Conservation (phyloP, 2,329 filamentous ascomycete species). For the Immersiporthe knoxdaviesiana region DNA sequence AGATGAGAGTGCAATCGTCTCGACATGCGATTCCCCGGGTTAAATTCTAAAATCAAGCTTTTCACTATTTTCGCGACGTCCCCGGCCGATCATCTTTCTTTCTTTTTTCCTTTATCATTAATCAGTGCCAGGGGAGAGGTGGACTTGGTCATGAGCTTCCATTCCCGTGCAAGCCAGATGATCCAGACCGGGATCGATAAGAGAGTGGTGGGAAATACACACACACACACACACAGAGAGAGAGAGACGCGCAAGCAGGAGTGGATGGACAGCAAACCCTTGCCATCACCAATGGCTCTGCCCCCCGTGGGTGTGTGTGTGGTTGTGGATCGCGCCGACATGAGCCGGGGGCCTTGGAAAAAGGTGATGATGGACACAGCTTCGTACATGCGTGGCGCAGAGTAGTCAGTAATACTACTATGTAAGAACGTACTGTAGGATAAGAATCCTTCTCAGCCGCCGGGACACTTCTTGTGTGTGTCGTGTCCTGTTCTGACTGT, state of each 20-base stretch:
- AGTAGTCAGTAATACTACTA: neutral
- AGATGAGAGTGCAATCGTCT: neutral
- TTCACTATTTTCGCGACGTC: neutral
- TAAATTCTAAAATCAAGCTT: neutral
- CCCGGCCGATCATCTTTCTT: neutral
- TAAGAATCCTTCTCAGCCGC: neutral
- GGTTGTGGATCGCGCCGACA: neutral
- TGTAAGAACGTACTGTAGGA: no score
- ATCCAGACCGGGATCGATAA: neutral
- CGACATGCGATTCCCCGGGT: neutral
- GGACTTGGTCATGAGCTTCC: neutral
- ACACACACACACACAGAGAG: no score
- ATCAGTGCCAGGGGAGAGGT: neutral
- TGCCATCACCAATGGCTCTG: neutral
- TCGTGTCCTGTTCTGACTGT: neutral
- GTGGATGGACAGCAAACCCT: neutral
- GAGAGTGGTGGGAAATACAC: neutral
- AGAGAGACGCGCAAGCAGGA: constrained; percentile 3
- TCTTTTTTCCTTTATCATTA: no score
- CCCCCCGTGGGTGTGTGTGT: neutral
- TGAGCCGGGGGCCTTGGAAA: neutral
- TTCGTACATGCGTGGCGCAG: neutral
- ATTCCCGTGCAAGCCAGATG: neutral
- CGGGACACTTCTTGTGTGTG: no score
- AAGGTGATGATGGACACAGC: neutral